Evolutionary conservation across 2,329 filamentous ascomycete species (phyloP), one percentile per base, ranked within the genome.

Genomic region (Thelonectria olida): DNA sequence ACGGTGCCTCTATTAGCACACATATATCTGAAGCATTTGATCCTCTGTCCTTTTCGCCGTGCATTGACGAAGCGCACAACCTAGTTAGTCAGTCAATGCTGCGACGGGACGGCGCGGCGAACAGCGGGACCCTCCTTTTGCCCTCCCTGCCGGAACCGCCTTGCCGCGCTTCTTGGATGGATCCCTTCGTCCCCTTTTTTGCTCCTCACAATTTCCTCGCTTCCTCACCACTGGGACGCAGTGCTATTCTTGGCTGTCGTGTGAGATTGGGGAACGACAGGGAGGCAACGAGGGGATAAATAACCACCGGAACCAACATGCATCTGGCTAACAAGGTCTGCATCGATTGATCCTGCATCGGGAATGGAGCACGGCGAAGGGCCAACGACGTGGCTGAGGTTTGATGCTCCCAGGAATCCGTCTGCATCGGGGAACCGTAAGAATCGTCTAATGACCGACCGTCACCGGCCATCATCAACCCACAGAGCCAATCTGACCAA

Each of bases 401-500:
- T 41, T 41, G 41, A 60, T 54, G 57, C 27, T 31, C 28, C 28
- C 58, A 54, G 48, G 47, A 58, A 57, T 50, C 23, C 42, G 45
- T 44, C 51, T 45, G 22, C 20, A 36, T 45, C 25, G 54, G 27
- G 27, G 54, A 13, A 38, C 41, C 10, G 27, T 47, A 22, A 53
- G 22, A 49, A 41, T 28, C 19, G 51, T 49, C 44, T 38, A 50
- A 54, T 39, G 57, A 22, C 58, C 48, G 57, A 51, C 61, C 56
- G 61, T 58, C 52, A 22, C 53, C 54, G 55, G 54, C 58, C 56
- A 64, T 57, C 49, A 38, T n/a, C 49, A 67, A 63, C 45, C 58
- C 58, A 51, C 44, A 45, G 45, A 53, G 38, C 50, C 25, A 52
- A 62, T 12, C 44, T 31, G 17, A 19, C 27, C 25, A 36, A 41